These are phyloP conservation scores for Candida pseudocylindracea DNA, from an alignment of 1,139 yeast species.

Conservation along the genomic window DNA sequence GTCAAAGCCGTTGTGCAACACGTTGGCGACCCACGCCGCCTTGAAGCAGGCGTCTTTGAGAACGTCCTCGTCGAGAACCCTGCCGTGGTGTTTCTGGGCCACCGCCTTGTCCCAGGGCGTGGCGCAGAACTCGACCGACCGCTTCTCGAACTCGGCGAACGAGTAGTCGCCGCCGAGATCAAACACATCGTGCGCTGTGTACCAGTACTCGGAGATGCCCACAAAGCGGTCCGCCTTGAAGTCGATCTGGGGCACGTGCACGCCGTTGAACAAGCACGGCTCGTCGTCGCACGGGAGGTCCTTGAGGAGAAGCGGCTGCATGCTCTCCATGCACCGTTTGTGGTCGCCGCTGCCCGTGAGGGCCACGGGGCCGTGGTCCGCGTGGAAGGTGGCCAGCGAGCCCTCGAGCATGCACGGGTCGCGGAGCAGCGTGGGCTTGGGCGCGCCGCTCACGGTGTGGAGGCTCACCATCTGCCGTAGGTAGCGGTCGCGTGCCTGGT, in stretches of 20 bases:
- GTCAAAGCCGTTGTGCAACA: constrained; percentile 61
- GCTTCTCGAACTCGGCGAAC: constrained; percentile 32
- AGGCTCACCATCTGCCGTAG: constrained; percentile 23
- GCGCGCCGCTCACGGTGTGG: constrained; percentile 2
- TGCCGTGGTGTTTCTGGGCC: too few species aligned
- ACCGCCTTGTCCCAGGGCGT: constrained; percentile 26
- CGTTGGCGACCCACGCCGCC: constrained; percentile 61
- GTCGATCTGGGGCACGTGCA: constrained; percentile 55
- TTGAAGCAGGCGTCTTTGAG: constrained; percentile 56
- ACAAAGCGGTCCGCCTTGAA: constrained; percentile 51
- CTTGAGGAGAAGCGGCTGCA: constrained; percentile 49
- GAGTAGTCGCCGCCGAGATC: constrained; percentile 61
- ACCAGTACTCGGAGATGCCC: constrained; percentile 73
- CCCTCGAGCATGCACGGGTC: constrained; percentile 61
- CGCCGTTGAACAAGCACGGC: constrained; percentile 65
- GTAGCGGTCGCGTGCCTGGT: constrained; percentile 49
- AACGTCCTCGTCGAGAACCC: constrained; percentile 17
- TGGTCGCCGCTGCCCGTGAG: constrained; percentile 51
- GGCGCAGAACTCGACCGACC: constrained; percentile 43
- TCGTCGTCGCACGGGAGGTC: constrained; percentile 51
- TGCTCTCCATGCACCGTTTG: constrained; percentile 39
- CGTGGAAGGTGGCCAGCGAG: constrained; percentile 5
- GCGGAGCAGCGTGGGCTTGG: constrained; percentile 6
- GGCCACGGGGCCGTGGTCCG: constrained; percentile 11
- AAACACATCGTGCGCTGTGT: constrained; percentile 64